Percentiles rank a stretch among this genome's conserved stretches.
phyloP scores from a whole-genome alignment of 257 asterid species.

The Solanum appendiculatum region DNA sequence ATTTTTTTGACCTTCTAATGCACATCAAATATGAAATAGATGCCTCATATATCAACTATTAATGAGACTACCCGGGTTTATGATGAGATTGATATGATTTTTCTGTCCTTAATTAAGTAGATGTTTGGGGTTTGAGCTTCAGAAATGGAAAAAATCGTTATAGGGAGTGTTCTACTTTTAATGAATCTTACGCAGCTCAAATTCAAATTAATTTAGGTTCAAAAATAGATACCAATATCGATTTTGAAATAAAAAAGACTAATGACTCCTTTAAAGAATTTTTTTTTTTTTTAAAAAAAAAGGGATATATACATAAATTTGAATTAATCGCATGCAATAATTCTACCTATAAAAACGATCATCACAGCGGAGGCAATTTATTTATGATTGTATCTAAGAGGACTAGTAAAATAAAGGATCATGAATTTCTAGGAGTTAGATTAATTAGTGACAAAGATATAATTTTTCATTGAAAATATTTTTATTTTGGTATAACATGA shows the following conservation, averaged over 20 bases:
- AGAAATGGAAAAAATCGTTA: background rate
- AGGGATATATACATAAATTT: background rate
- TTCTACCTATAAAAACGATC: background rate
- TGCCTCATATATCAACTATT: background rate
- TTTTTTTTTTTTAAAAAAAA: background rate
- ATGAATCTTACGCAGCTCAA: background rate
- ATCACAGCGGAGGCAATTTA: background rate
- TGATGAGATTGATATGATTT: background rate
- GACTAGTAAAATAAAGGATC: background rate
- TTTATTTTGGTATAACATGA: background rate
- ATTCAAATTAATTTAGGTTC: background rate
- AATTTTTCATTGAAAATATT: background rate
- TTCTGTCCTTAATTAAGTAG: background rate
- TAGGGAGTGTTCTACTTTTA: background rate
- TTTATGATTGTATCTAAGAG: background rate
- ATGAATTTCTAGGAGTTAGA: background rate
- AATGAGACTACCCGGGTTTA: background rate
- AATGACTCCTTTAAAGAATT: background rate
- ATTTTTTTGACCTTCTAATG: background rate
- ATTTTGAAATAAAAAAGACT: background rate
- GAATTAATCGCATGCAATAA: background rate
- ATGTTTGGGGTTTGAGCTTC: background rate
- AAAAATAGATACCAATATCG: background rate
- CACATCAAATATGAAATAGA: background rate
- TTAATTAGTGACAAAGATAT: background rate